Evolutionary conservation across 257 asterid genomes (phyloP).

Genomic region (Verbascum thapsus): DNA sequence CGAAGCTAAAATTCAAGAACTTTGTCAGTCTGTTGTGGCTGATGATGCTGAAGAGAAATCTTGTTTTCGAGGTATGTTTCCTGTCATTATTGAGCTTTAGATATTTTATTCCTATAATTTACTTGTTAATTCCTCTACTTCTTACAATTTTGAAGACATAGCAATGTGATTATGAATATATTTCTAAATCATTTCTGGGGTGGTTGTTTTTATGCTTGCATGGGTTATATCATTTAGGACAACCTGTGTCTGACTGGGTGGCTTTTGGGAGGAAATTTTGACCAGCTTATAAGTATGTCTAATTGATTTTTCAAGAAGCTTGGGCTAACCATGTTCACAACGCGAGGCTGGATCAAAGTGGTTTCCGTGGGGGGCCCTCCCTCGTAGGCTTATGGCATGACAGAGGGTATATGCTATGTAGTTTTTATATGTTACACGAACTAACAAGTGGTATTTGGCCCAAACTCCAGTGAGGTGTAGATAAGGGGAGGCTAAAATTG

Average conservation of each 20-base stretch:
- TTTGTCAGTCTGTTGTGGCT: constrained; percentile 43
- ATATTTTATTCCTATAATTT: background rate
- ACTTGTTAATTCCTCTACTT: constrained; percentile 15
- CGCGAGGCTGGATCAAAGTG: no score
- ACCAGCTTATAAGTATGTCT: no score
- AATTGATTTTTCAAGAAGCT: no score
- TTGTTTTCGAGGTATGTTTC: constrained; percentile 55
- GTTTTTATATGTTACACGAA: constrained; percentile 14
- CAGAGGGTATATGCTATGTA: constrained; percentile 13
- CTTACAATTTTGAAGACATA: constrained; percentile 8
- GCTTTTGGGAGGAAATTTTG: no score
- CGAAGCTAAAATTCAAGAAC: constrained; percentile 69
- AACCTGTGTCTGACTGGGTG: no score
- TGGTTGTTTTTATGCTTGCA: constrained; percentile 12
- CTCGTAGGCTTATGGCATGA: background rate
- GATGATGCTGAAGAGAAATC: constrained; percentile 55
- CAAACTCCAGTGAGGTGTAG: constrained; percentile 7
- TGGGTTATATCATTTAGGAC: constrained; percentile 1
- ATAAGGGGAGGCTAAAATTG: constrained; percentile 20
- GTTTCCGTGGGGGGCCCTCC: no score
- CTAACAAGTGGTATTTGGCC: constrained; percentile 19
- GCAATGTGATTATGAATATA: background rate
- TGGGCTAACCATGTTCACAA: no score
- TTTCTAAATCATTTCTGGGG: constrained; percentile 5
- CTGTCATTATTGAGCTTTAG: constrained; percentile 18